These are phyloP conservation scores for Hortiboletus flavorubellus DNA, from an alignment of 768 basidiomycete genomes.

Conservation along the genomic window DNA sequence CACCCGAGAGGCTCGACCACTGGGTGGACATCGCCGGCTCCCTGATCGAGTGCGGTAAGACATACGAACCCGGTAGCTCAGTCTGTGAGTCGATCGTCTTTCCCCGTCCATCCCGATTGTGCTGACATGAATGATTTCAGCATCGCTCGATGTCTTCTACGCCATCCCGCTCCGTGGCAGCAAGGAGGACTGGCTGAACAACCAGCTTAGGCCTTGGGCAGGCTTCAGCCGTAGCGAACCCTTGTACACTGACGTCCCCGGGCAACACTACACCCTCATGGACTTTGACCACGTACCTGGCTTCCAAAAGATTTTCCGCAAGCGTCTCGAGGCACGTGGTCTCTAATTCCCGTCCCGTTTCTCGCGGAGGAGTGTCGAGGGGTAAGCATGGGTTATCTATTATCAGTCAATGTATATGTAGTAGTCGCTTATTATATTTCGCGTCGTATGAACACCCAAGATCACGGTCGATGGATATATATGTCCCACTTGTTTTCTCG, in stretches of 20 bases:
- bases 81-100: constrained; percentile 21
- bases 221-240: constrained; percentile 24
- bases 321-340: constrained; percentile 25
- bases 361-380: not conserved
- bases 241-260: constrained; percentile 24
- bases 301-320: constrained; percentile 30
- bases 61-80: constrained; percentile 23
- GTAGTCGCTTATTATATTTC: not conserved
- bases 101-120: not conserved
- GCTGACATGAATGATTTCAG: constrained; percentile 2
- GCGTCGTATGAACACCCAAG: not conserved
- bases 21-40: constrained; percentile 32
- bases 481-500: not conserved
- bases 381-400: not conserved
- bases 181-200: constrained; percentile 31
- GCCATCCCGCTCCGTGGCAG: constrained; percentile 27
- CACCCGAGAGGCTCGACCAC: constrained; percentile 23
- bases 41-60: constrained; percentile 31
- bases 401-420: no score
- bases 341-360: constrained; percentile 2
- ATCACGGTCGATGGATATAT: not conserved
- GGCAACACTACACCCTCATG: constrained; percentile 31
- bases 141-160: constrained; percentile 25
- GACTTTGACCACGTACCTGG: constrained; percentile 30
- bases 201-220: constrained; percentile 27